phyloP scores from a whole-genome alignment of 2,329 filamentous ascomycete genomes.

The Cercospora sp. region DNA sequence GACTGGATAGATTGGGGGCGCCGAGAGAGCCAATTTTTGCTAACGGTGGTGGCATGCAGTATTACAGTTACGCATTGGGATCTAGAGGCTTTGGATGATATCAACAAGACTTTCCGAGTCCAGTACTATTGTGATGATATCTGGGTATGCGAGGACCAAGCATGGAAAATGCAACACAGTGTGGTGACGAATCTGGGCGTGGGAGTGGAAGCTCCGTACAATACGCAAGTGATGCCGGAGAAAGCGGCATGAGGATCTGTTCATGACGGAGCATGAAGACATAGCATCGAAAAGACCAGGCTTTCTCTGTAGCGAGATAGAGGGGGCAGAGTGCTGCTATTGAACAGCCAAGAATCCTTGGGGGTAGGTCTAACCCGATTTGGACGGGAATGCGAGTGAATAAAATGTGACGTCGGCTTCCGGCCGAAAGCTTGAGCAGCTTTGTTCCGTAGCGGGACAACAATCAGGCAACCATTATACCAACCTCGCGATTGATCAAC shows the following conservation, averaged over 20 bases:
- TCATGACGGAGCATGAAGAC: not conserved
- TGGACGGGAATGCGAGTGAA: constrained; percentile 1
- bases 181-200: constrained; percentile 22
- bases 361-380: not conserved
- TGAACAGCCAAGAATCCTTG: too few relatives aligned
- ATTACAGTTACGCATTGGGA: constrained; percentile 23
- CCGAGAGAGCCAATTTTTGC: not conserved
- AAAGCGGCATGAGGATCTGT: not conserved
- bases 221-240: not conserved
- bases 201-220: constrained; percentile 19
- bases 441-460: not conserved
- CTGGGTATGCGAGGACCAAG: constrained; percentile 21
- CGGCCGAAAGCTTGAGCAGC: not conserved
- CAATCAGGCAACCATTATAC: not conserved
- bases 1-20: not conserved
- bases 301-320: not conserved
- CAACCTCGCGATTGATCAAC: not conserved
- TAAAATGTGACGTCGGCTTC: not conserved
- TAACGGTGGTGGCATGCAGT: not conserved
- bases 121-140: constrained; percentile 26
- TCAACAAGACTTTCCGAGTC: constrained; percentile 21
- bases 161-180: constrained; percentile 25
- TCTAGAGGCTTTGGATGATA: constrained; percentile 16
- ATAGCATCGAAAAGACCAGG: not conserved
- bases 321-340: not conserved